Percentiles rank a stretch among this genome's conserved stretches.
Conservation (phyloP, 495 filamentous ascomycete species). For the Xeromyces bisporus region DNA sequence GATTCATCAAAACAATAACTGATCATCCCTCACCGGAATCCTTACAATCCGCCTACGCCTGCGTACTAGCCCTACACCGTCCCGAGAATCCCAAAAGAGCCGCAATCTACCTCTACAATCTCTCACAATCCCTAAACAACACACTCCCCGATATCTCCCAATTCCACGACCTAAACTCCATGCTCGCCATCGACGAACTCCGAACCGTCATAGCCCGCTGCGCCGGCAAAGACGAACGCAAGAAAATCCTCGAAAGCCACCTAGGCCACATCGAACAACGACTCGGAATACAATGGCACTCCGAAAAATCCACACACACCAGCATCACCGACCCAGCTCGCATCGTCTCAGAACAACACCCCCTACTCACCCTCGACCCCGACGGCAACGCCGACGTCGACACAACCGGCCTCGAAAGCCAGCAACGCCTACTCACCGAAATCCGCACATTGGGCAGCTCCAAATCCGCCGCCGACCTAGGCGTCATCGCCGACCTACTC, state of each 20-base stretch:
- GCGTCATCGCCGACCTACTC: slow-evolving; percentile 13
- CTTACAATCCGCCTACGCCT: slow-evolving; percentile 10
- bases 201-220: slow-evolving; percentile 8
- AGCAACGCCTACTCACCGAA: slow-evolving; percentile 12
- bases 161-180: slow-evolving; percentile 4
- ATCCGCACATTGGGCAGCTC: slow-evolving; percentile 18
- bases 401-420: slow-evolving; percentile 13
- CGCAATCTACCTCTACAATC: slow-evolving; percentile 8
- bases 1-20: slow-evolving; percentile 4
- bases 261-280: slow-evolving; percentile 14
- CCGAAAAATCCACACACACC: slow-evolving; percentile 5
- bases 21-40: neutral
- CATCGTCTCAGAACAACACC: slow-evolving; percentile 9
- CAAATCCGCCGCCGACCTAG: slow-evolving; percentile 12
- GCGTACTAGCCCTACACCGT: slow-evolving; percentile 9
- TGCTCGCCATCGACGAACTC: slow-evolving; percentile 9
- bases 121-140: slow-evolving; percentile 11
- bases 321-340: slow-evolving; percentile 6
- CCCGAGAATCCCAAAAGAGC: slow-evolving; percentile 8
- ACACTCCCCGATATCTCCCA: slow-evolving; percentile 12
- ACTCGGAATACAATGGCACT: slow-evolving; percentile 15
- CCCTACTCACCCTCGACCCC: slow-evolving; percentile 14
- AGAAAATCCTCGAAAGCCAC: slow-evolving; percentile 10
- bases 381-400: too few relatives aligned
- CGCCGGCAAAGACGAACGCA: slow-evolving; percentile 9